Evolutionary conservation across 179 eudicot genomes (phyloP).

Genomic region (Silene vulgaris): DNA sequence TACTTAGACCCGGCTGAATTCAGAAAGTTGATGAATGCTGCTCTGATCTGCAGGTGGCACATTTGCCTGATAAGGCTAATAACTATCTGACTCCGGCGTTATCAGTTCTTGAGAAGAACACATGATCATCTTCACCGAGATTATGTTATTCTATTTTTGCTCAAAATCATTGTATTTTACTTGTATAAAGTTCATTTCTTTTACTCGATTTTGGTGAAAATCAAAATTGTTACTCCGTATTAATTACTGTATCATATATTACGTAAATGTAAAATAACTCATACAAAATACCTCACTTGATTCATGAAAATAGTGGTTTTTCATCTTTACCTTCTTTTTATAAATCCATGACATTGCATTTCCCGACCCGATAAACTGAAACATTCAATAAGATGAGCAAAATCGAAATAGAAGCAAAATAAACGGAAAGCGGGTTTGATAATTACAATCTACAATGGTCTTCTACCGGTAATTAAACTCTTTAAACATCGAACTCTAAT

Average conservation of each 20-base stretch:
- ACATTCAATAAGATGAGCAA: too few relatives aligned
- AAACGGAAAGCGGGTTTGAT: too few relatives aligned
- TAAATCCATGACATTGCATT: too few relatives aligned
- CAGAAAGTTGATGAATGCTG: background rate
- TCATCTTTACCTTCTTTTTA: too few relatives aligned
- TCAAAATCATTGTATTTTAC: slow-evolving; percentile 2
- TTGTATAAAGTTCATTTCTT: slow-evolving; percentile 19
- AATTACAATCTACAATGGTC: too few relatives aligned
- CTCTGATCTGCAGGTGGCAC: slow-evolving; percentile 66
- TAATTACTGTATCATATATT: background rate
- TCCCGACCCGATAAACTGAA: too few relatives aligned
- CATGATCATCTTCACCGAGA: slow-evolving; percentile 34
- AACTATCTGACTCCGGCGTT: slow-evolving; percentile 91
- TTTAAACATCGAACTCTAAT: too few relatives aligned
- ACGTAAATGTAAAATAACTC: slow-evolving; percentile 3
- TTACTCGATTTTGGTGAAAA: slow-evolving; percentile 1
- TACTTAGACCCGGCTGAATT: background rate
- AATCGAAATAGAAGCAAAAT: too few relatives aligned
- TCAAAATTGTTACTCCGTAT: background rate
- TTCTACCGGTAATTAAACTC: too few relatives aligned
- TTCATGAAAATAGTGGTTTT: background rate
- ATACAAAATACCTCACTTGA: background rate
- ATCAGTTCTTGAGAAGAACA: slow-evolving; percentile 83
- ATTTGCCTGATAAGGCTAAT: slow-evolving; percentile 95
- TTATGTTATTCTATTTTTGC: slow-evolving; percentile 5